phyloP scores from a whole-genome alignment of 2,329 filamentous ascomycete species.

The Cladosporium sp. region DNA sequence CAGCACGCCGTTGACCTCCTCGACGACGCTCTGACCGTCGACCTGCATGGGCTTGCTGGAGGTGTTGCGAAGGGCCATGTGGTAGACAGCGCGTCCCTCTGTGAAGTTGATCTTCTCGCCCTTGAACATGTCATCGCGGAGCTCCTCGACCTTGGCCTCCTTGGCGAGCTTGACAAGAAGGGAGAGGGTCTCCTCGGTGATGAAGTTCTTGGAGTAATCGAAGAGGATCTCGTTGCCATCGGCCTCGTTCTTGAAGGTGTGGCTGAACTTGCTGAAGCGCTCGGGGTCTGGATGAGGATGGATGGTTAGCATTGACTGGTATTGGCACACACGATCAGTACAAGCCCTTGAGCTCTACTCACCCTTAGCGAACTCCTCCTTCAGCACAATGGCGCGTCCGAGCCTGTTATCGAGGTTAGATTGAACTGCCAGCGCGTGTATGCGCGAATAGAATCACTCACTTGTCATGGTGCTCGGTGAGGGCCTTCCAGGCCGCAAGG shows the following conservation, averaged over 20 bases:
- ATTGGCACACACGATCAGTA: no score
- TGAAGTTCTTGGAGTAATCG: constrained; percentile 98
- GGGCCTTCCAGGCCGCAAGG: constrained; percentile 80
- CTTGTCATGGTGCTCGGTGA: constrained; percentile 83
- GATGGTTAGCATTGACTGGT: constrained; percentile 29
- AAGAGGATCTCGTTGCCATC: constrained; percentile 87
- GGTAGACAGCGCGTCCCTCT: constrained; percentile 92
- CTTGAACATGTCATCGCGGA: constrained; percentile 94
- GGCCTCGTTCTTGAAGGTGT: constrained; percentile 73
- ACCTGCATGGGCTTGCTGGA: constrained; percentile 77
- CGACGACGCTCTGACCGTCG: constrained; percentile 88
- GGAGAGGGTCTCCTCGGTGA: constrained; percentile 85
- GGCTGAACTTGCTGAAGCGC: constrained; percentile 87
- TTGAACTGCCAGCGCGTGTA: not conserved
- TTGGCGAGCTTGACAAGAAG: constrained; percentile 85
- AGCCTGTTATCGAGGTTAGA: constrained; percentile 37
- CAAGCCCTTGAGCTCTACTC: not conserved
- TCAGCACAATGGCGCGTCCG: constrained; percentile 85
- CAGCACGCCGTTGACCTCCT: constrained; percentile 84
- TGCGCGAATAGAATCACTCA: constrained; percentile 2
- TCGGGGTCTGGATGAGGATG: constrained; percentile 58
- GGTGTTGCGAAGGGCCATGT: constrained; percentile 88
- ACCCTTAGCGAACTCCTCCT: constrained; percentile 77
- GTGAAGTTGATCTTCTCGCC: constrained; percentile 99
- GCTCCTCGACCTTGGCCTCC: constrained; percentile 85